phyloP scores from a whole-genome alignment of 148 eudicot genomes.

The Vaccinium macrocarpon region DNA sequence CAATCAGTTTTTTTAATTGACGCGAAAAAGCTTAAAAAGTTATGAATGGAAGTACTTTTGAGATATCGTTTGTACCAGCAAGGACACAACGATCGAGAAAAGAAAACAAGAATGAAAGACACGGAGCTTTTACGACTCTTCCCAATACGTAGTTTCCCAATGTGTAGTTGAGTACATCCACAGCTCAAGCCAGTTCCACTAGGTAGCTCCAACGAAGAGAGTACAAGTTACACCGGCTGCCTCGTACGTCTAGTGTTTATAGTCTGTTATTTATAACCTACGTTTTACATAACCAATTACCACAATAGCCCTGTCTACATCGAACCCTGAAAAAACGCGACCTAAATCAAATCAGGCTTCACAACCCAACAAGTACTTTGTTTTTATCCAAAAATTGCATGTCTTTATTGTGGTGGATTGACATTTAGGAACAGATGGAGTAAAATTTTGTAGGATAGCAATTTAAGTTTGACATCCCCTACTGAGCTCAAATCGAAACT shows the following conservation, averaged over 20 bases:
- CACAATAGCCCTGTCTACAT: neutral
- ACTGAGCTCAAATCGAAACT: neutral
- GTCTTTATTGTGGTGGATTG: neutral
- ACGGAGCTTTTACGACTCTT: neutral
- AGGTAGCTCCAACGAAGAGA: neutral
- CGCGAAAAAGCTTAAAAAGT: neutral
- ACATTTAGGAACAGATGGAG: neutral
- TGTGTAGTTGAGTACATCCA: neutral
- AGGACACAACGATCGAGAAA: neutral
- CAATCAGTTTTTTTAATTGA: neutral
- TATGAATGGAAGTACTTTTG: neutral
- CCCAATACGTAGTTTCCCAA: neutral
- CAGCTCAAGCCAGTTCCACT: neutral
- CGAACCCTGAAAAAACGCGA: neutral
- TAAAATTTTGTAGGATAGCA: neutral
- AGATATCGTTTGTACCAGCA: neutral
- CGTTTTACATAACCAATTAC: neutral
- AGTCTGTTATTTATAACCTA: neutral
- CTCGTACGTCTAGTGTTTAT: neutral
- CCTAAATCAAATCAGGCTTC: neutral
- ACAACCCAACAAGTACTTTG: neutral
- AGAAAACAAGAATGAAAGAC: neutral
- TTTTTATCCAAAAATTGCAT: neutral
- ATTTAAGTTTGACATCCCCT: neutral
- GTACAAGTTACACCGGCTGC: neutral